Percentiles rank a stretch among this genome's conserved stretches.
Conservation (phyloP, 192 early-diverging fungal species). For the Chytriomyces hyalinus region DNA sequence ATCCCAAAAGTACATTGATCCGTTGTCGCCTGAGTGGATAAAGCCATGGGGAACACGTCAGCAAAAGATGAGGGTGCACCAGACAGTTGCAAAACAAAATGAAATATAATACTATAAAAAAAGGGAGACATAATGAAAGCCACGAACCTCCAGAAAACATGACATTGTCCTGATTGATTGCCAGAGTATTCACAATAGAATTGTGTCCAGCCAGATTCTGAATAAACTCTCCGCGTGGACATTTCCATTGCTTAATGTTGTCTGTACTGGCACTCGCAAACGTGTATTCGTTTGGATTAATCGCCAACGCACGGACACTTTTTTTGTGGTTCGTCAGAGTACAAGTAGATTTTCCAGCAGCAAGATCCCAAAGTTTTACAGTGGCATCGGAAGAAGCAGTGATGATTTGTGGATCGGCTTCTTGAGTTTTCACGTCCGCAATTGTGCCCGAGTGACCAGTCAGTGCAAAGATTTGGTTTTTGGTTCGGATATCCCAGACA, state of each 20-base stretch:
- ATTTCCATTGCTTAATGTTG: constrained; percentile 97
- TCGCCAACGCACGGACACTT: constrained; percentile 85
- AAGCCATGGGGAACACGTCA: neutral
- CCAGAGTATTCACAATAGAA: constrained; percentile 88
- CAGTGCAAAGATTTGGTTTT: constrained; percentile 86
- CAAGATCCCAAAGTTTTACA: constrained; percentile 94
- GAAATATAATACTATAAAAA: neutral
- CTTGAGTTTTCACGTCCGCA: constrained; percentile 86
- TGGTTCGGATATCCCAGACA: constrained; percentile 99
- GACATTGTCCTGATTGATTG: constrained; percentile 90
- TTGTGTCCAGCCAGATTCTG: constrained; percentile 89
- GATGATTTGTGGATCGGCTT: constrained; percentile 95
- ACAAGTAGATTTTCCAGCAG: constrained; percentile 92
- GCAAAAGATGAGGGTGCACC: neutral
- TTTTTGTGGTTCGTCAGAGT: constrained; percentile 99
- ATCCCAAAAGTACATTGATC: constrained; percentile 96
- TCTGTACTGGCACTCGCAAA: constrained; percentile 87
- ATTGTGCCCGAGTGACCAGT: constrained; percentile 89
- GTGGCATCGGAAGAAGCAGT: constrained; percentile 93
- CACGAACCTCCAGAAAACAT: constrained; percentile 86
- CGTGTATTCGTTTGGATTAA: constrained; percentile 92
- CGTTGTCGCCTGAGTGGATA: constrained; percentile 78
- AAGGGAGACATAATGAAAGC: no score
- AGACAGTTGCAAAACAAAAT: neutral
- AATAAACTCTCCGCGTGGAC: constrained; percentile 92